Evolutionary conservation across 73 alveolate genomes (phyloP).

Genomic region (Paramecium tetraurelia): DNA sequence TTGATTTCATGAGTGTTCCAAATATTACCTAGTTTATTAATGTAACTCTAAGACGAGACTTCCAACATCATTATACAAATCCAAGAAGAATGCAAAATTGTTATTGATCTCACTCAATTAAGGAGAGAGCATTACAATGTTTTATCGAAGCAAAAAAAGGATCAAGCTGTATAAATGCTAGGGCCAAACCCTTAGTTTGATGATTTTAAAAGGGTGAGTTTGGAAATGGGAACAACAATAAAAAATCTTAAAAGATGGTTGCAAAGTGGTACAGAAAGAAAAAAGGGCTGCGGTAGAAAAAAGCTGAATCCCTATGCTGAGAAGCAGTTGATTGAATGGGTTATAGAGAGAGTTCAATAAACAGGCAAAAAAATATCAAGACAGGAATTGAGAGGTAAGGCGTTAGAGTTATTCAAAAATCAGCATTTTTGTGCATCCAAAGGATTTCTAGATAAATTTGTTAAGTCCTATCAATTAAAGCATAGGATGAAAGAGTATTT

Average conservation of each 20-base stretch:
- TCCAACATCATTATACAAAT: background rate
- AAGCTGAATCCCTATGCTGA: conserved; percentile 26
- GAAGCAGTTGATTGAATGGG: background rate
- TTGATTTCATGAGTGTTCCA: conserved; percentile 18
- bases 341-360: background rate
- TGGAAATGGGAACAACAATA: background rate
- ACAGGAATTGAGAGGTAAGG: background rate
- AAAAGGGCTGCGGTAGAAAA: conserved; percentile 47
- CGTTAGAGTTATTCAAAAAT: background rate
- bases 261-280: background rate
- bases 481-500: background rate
- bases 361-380: conserved; percentile 16
- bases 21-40: conserved; percentile 6
- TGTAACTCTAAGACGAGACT: conserved; percentile 26
- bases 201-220: background rate
- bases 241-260: conserved; percentile 26
- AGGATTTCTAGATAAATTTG: conserved; percentile 31
- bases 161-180: background rate
- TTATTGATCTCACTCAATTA: background rate
- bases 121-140: background rate
- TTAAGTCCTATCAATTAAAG: background rate
- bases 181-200: background rate
- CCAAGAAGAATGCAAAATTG: background rate
- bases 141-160: background rate
- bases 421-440: conserved; percentile 8